phyloP scores from a whole-genome alignment of 257 asterid genomes.

The Phtheirospermum japonicum region DNA sequence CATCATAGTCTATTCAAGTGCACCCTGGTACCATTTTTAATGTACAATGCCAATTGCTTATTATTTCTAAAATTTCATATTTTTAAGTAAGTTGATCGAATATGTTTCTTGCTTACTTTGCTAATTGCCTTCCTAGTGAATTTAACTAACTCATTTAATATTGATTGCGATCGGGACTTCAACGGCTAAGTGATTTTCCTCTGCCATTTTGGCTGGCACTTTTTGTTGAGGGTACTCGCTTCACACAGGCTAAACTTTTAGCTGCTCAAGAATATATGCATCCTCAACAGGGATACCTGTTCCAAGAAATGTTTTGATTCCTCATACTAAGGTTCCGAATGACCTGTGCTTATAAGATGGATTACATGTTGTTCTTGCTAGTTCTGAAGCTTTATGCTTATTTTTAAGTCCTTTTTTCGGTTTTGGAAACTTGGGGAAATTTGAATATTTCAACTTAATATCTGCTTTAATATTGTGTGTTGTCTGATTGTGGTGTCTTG shows the following conservation, averaged over 20 bases:
- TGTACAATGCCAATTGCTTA: too few relatives aligned
- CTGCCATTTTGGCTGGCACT: conserved; percentile 90
- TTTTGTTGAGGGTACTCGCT: conserved; percentile 96
- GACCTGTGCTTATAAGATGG: conserved; percentile 21
- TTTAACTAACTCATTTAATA: conserved; percentile 25
- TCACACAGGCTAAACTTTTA: too few relatives aligned
- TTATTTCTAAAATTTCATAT: too few relatives aligned
- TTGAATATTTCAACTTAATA: conserved; percentile 7
- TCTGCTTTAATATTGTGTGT: conserved; percentile 15
- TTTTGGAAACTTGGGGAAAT: background rate
- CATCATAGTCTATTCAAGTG: conserved; percentile 19
- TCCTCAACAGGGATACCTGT: too few relatives aligned
- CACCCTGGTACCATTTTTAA: too few relatives aligned
- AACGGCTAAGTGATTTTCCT: conserved; percentile 71
- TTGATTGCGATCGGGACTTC: conserved; percentile 66
- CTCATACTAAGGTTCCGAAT: too few relatives aligned
- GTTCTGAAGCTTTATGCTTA: conserved; percentile 13
- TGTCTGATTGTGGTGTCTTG: conserved; percentile 10
- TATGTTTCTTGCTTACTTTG: too few relatives aligned
- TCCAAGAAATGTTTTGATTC: too few relatives aligned
- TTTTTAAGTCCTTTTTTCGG: background rate
- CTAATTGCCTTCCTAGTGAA: too few relatives aligned
- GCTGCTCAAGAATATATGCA: too few relatives aligned
- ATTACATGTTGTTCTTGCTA: background rate
- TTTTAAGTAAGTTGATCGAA: too few relatives aligned